Evolutionary conservation across 495 filamentous ascomycete genomes (phyloP), one percentile per base, ranked within the genome.

Genomic region (Neurospora tetraspora): DNA sequence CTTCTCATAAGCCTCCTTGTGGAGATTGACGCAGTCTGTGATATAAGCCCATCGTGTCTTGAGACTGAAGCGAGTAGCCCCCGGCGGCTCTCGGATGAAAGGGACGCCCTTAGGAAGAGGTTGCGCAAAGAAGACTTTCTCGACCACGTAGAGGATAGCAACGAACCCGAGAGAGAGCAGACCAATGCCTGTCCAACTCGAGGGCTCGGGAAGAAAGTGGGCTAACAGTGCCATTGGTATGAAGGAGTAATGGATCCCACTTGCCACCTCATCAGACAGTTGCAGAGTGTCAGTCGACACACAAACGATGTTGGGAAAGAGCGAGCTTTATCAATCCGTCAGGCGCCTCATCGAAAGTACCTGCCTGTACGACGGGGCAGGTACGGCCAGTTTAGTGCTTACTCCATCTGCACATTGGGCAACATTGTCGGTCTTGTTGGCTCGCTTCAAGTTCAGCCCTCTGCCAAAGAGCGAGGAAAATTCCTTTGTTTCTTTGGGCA

Each of bases 1-100:
- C 34, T 78, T 76, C n/a, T 79, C 73, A 61, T 77, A 81, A n/a
- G 73, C 75, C 42, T 79, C 77, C 10, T 71, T 68, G 73, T 74
- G 79, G 0, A 80, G 69, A 0, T 11, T 20, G 18, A 36, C 65
- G 40, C 77, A 79, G 59, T 79, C 75, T 8, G 65, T 71, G 31
- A 75, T 73, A 53, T 27, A 53, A 12, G 10, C 45, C 45, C 45
- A 53, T 53, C 45, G 45, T 27, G 45, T 53, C 73, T 74, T 80
- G 16, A 73, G 69, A 31, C 78, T 76, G 74, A 81, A 80, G 11
- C 65, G 18, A 9, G 34, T 74, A 14, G 42, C 53, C 12, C 77
- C 78, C 14, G n/a, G 37, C 36, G 65, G 61, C 61, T 79, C 77
- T 39, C 76, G 69, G 40, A 79, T 42, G 27, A 74, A 70, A 16